Base-by-base conservation (phyloP, 2,329 filamentous ascomycete species). In the Capronia coronata region DNA sequence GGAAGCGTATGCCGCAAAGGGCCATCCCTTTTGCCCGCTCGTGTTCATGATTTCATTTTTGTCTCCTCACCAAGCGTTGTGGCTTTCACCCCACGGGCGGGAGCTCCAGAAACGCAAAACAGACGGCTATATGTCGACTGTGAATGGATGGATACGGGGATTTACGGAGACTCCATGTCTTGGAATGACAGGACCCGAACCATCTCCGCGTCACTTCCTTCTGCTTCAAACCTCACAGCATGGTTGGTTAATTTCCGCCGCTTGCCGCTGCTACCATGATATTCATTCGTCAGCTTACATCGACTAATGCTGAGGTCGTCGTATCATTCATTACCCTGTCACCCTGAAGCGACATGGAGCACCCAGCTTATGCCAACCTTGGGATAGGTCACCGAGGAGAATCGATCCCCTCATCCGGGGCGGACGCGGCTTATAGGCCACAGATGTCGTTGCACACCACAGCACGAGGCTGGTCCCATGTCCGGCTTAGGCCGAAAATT, bases 131-230 rank as follows among this genome's bases (percentile, higher is more conserved):
- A 37, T n/a, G 6, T 19, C 11, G 16, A 16, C 5, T 16, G 14
- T 37, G n/a, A 37, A 38, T 35, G 38, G 6, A 49, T 21, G 18
- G 18, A 19, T 44, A 49, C 46, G 53, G 53, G 44, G 41, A 50
- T 25, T 52, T 48, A 55, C 53, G 53, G 53, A 55, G 53, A 43
- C 49, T 52, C 53, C 49, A 49, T 35, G 46, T 52, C 43, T 46
- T 43, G 40, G 46, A 22, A 38, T 3, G 10, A 21, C 11, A 18
- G 21, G 10, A 38, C 46, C 50, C 42, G 49, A 52, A 47, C 13
- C 52, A 49, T 38, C 49, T 47, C 53, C 53, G 49, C 49, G 35
- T 44, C 43, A 38, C 21, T 49, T 30, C 44, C 35, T 48, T 40
- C 25, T 37, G 45, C 30, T 37, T 37, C 34, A 18, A n/a, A n/a